Conservation (phyloP, 2,329 filamentous ascomycete genomes). For the Epichloe aotearoae region DNA sequence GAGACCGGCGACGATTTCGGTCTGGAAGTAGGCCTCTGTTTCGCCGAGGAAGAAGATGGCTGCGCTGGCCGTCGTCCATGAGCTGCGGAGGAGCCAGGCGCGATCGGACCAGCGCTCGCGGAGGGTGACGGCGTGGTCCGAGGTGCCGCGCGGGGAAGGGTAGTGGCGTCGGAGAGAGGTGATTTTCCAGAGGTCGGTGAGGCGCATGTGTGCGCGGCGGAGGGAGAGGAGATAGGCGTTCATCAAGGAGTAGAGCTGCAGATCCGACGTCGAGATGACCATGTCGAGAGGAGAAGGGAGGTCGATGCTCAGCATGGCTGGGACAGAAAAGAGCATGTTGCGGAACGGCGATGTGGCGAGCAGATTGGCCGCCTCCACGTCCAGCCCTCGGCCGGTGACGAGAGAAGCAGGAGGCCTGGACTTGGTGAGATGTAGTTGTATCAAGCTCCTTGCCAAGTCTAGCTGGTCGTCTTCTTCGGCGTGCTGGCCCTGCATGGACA, state of each 20-base stretch:
- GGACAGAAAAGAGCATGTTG: constrained; percentile 69
- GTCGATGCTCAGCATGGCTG: constrained; percentile 54
- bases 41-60: constrained; percentile 84
- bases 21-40: constrained; percentile 77
- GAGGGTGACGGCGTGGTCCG: constrained; percentile 45
- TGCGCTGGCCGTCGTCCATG: constrained; percentile 83
- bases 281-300: constrained; percentile 74
- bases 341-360: constrained; percentile 51
- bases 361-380: constrained; percentile 16
- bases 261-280: constrained; percentile 64
- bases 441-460: constrained; percentile 65
- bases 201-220: constrained; percentile 69
- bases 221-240: constrained; percentile 80
- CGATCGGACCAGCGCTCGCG: constrained; percentile 52
- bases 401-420: constrained; percentile 25
- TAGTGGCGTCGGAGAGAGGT: constrained; percentile 65
- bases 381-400: constrained; percentile 23
- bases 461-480: constrained; percentile 72
- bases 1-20: constrained; percentile 69
- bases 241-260: constrained; percentile 70
- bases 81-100: constrained; percentile 56
- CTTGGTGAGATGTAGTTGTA: constrained; percentile 53
- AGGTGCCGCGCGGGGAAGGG: constrained; percentile 49
- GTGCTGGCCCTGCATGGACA: constrained; percentile 55
- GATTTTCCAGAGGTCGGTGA: constrained; percentile 79